Percentiles rank a stretch among this genome's conserved stretches.
These are phyloP conservation scores for Penicillium rolfsii DNA, from an alignment of 2,329 filamentous ascomycete species.

Conservation along the genomic window DNA sequence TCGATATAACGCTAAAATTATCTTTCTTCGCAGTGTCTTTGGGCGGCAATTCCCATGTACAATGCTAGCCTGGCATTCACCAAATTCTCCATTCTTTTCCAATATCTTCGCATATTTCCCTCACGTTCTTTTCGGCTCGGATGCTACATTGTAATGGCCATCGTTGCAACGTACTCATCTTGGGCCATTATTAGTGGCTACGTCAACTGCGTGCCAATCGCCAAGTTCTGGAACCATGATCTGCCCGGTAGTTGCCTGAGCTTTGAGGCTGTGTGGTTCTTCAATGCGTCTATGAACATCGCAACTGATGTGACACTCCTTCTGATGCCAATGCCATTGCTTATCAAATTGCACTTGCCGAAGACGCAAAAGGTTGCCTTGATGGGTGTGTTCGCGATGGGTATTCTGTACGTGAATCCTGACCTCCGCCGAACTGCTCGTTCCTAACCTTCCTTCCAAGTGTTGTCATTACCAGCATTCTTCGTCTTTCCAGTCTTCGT, in stretches of 20 bases:
- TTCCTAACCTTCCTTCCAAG: constrained; percentile 13
- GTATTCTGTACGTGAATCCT: constrained; percentile 37
- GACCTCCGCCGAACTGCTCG: background rate
- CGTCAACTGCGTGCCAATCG: constrained; percentile 47
- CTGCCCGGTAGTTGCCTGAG: constrained; percentile 43
- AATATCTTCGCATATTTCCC: constrained; percentile 52
- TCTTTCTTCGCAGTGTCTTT: constrained; percentile 28
- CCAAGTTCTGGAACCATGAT: constrained; percentile 47
- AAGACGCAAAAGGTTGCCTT: constrained; percentile 46
- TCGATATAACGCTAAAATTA: background rate
- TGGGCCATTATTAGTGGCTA: constrained; percentile 45
- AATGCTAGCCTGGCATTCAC: constrained; percentile 41
- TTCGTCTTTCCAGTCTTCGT: constrained; percentile 35
- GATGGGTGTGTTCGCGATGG: constrained; percentile 48
- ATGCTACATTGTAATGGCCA: constrained; percentile 41
- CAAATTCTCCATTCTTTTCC: constrained; percentile 51
- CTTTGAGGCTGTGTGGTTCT: constrained; percentile 48
- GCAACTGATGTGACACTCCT: constrained; percentile 48
- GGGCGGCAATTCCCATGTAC: constrained; percentile 40
- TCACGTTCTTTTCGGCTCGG: constrained; percentile 34
- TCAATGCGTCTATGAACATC: constrained; percentile 49
- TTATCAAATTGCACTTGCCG: constrained; percentile 46
- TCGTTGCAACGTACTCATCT: constrained; percentile 35
- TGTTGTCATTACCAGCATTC: constrained; percentile 39
- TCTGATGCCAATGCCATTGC: constrained; percentile 47